Base-by-base conservation (phyloP, 1,284 basidiomycete genomes). In the Abortiporus biennis region DNA sequence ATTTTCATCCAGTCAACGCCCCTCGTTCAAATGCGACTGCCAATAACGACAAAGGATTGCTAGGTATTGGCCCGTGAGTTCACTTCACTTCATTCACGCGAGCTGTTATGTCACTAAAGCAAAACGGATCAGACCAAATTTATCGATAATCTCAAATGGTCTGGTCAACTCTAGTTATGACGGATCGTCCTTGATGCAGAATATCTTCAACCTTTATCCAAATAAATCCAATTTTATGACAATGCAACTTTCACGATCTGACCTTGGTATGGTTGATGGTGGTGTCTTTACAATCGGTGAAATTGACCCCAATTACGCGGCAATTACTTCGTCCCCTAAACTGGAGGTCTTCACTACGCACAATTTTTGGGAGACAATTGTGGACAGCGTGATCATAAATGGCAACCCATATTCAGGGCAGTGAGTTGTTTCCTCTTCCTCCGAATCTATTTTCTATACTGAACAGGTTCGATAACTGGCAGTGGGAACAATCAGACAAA, bases 251-350 rank as follows among this genome's bases (percentile, higher is more conserved):
- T n/a, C 21, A n/a, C 21, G 24, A n/a, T 46, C 45, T 4, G 45
- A 9, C 27, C 8, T 43, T 4, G 53, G 53, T 5, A 43, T 47
- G 13, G 43, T 48, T 4, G 45, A 50, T 29, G 55, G 55, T 4
- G 55, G 55, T 22, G 42, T 47, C 9, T 52, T 57, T 40, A 55
- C 53, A 1, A 50, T 56, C n/a, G 50, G 27, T 4, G 27, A 29
- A n/a, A 29, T 29, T 29, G 27, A 29, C 9, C 27, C 27, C 27
- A n/a, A n/a, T 9, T 29, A 29, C n/a, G n/a, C 9, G 27, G n/a
- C 9, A 29, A 29, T 29, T n/a, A 29, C n/a, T n/a, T n/a, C 8
- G n/a, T 29, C 27, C n/a, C 27, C 27, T n/a, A 8, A n/a, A 9
- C 27, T 29, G 9, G 27, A 8, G 8, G 27, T 29, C 27, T n/a